Percentiles rank a stretch among this genome's conserved stretches.
phyloP scores from a whole-genome alignment of 352 stramenopile genomes.

The Pythium rhizo-oryzae region DNA sequence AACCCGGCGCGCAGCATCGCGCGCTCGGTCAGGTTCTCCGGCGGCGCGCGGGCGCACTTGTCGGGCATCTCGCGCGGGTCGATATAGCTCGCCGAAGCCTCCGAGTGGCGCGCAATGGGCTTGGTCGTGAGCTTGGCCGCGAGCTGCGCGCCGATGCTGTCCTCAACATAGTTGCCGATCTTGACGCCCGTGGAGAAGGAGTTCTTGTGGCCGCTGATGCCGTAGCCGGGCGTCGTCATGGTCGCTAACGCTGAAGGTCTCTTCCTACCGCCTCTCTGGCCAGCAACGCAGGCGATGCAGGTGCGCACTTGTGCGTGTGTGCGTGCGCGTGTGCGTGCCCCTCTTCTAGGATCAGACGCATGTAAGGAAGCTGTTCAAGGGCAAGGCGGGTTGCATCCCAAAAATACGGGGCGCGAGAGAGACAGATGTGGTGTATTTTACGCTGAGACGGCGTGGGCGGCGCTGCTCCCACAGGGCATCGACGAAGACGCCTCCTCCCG shows the following conservation, averaged over 20 bases:
- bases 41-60: conserved; percentile 51
- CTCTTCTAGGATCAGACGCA: no score
- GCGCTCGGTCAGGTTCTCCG: conserved; percentile 52
- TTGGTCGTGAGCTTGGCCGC: conserved; percentile 40
- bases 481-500: not conserved
- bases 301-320: not conserved
- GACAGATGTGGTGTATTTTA: not conserved
- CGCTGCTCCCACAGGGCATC: not conserved
- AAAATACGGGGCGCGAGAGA: not conserved
- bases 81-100: conserved; percentile 57
- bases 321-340: no score
- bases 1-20: conserved; percentile 58
- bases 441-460: not conserved
- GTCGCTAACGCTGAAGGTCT: not conserved
- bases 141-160: conserved; percentile 63
- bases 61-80: conserved; percentile 56
- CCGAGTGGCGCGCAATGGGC: conserved; percentile 47
- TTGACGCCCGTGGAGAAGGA: conserved; percentile 73
- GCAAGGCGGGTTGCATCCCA: not conserved
- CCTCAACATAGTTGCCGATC: conserved; percentile 85
- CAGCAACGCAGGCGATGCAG: no score
- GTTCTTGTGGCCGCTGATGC: conserved; percentile 87
- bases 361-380: not conserved
- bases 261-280: no score
- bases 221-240: conserved; percentile 58